Conservation (phyloP, 352 stramenopile species). For the Phytophthora pistaciae region DNA sequence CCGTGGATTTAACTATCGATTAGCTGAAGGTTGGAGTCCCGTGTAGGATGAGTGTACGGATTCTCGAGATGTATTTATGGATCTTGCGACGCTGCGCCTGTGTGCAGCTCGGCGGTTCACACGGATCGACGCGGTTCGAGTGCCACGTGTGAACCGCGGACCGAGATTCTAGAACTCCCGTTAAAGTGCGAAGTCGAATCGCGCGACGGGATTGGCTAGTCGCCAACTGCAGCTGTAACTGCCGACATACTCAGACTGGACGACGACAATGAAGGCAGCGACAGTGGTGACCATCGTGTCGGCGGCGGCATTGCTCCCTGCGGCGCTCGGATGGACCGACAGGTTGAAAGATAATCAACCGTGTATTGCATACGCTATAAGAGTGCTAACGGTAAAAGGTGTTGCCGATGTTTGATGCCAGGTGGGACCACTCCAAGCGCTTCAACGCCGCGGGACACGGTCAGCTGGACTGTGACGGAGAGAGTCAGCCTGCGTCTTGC, state of each 20-base stretch:
- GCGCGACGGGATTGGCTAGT: conserved; percentile 13
- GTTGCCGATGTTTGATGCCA: conserved; percentile 22
- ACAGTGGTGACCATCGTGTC: conserved; percentile 13
- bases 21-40: background rate
- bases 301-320: conserved; percentile 22
- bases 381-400: background rate
- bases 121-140: background rate
- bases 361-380: background rate
- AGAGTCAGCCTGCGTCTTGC: conserved; percentile 64
- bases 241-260: conserved; percentile 7
- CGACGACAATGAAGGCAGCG: conserved; percentile 24
- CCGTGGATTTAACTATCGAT: conserved; percentile 3
- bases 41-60: background rate
- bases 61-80: background rate
- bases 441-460: conserved; percentile 71
- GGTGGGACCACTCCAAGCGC: conserved; percentile 85
- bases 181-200: background rate
- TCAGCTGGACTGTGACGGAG: conserved; percentile 72
- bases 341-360: conserved; percentile 31
- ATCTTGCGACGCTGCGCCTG: background rate
- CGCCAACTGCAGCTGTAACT: conserved; percentile 6
- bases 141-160: conserved; percentile 13
- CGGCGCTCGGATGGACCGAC: conserved; percentile 59
- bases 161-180: conserved; percentile 34
- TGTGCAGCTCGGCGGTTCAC: background rate